phyloP scores from a whole-genome alignment of 306 rosid species.

The Vigna radiata region DNA sequence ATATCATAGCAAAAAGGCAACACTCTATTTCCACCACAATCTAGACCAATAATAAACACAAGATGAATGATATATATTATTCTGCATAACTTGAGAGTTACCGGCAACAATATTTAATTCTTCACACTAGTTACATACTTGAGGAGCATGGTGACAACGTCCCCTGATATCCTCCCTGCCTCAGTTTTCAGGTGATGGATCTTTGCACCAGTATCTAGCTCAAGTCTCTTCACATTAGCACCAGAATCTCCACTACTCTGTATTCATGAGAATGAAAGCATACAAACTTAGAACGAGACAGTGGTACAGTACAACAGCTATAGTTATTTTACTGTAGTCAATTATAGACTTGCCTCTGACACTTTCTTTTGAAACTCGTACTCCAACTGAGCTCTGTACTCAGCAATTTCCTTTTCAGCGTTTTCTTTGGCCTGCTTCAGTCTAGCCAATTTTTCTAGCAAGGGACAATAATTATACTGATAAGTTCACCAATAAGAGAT shows the following conservation, averaged over 20 bases:
- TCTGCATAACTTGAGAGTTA: slow-evolving; percentile 39
- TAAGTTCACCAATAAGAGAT: slow-evolving; percentile 26
- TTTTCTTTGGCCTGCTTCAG: slow-evolving; percentile 90
- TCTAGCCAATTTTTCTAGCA: slow-evolving; percentile 75
- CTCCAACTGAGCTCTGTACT: slow-evolving; percentile 74
- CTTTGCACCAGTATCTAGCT: slow-evolving; percentile 71
- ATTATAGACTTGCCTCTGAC: slow-evolving; percentile 54
- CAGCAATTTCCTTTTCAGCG: slow-evolving; percentile 84
- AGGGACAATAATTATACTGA: slow-evolving; percentile 24
- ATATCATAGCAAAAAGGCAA: slow-evolving; percentile 32
- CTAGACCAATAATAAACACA: slow-evolving; percentile 43
- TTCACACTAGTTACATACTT: slow-evolving; percentile 77
- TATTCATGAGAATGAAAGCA: slow-evolving; percentile 36
- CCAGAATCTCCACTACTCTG: slow-evolving; percentile 97
- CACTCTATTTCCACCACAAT: slow-evolving; percentile 35
- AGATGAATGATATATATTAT: slow-evolving; percentile 15
- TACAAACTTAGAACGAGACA: slow-evolving; percentile 10
- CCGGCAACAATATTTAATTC: slow-evolving; percentile 51
- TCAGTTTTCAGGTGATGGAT: slow-evolving; percentile 66
- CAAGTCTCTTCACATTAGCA: slow-evolving; percentile 93
- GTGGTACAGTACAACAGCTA: neutral
- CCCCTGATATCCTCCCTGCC: slow-evolving; percentile 68
- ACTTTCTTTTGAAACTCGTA: slow-evolving; percentile 76
- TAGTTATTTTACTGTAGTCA: neutral
- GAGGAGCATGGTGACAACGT: slow-evolving; percentile 78